Evolutionary conservation across 1,139 yeast genomes (phyloP), one percentile per base, ranked within the genome.

Genomic region (Blastobotrys apis): DNA sequence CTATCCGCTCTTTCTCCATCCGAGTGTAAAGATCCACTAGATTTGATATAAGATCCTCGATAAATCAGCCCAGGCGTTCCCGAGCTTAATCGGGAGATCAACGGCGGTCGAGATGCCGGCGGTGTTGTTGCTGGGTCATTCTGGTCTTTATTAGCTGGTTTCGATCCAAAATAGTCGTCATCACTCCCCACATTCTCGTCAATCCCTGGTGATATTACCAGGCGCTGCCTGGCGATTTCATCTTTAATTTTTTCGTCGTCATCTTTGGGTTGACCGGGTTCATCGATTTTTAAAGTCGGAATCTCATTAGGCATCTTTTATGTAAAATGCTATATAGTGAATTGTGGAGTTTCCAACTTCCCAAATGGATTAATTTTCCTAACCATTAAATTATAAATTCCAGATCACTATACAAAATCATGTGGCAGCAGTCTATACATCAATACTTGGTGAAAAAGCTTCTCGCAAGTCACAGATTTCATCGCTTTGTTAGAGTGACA

Each of bases 401-500:
- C 6, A n/a, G n/a, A n/a, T n/a, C n/a, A n/a, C n/a, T n/a, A n/a
- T n/a, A 9, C 32, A 12, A 5, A 10, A 32, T 9, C 33, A 56
- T 56, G 58, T 56, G 60, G 60, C 56, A 56, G 16, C 56, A 47
- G 38, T 48, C 49, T 3, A 45, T 53, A n/a, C 60, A 56, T 45
- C 58, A 56, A 23, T 56, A 25, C 27, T 33, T 56, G 10, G 60
- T 56, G 8, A 53, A 53, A 39, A 53, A 48, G 71, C 67, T 84
- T 5, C 71, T 85, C 53, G 72, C 70, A 34, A 81, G 92, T 5
- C 77, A 75, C 0, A 69, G 75, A 1, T 87, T 87, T 58, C 82
- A 84, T 55, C 68, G 78, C 37, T 78, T 84, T 69, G 96, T 86
- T 4, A 71, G 80, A 37, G 68, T 71, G 45, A 74, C 86, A 17